Conservation (phyloP, 768 basidiomycete species). For the Leccinellum luteum region DNA sequence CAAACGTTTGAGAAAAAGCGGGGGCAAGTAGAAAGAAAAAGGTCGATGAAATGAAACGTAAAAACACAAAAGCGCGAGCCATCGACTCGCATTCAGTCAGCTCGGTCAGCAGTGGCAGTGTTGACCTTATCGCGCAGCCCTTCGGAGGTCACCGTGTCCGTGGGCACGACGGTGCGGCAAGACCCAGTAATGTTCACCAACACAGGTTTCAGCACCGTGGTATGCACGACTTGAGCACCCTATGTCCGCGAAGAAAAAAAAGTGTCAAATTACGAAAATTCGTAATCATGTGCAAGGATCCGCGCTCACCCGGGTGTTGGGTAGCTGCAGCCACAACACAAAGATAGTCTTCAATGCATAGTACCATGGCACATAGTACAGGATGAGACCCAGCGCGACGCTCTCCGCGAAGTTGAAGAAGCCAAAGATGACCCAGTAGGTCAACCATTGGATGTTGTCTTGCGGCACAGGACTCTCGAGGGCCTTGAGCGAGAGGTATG, state of each 20-base stretch:
- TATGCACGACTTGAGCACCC: conserved; percentile 87
- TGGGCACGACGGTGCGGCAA: conserved; percentile 41
- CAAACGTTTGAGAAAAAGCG: background rate
- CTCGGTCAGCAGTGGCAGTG: conserved; percentile 36
- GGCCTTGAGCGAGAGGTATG: conserved; percentile 93
- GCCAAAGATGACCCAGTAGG: conserved; percentile 96
- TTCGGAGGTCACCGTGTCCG: conserved; percentile 52
- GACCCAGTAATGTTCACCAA: conserved; percentile 59
- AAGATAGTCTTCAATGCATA: conserved; percentile 90
- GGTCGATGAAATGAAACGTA: background rate
- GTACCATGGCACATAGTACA: conserved; percentile 95
- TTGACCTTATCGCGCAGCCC: conserved; percentile 45
- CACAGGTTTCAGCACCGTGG: conserved; percentile 73
- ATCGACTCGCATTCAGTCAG: background rate
- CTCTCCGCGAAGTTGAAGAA: conserved; percentile 92
- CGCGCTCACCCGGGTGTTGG: conserved; percentile 71
- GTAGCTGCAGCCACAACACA: conserved; percentile 90
- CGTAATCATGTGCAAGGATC: background rate
- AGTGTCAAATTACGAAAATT: background rate
- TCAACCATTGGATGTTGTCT: conserved; percentile 94
- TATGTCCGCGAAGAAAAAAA: conserved; percentile 30
- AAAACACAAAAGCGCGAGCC: background rate
- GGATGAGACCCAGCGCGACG: conserved; percentile 75
- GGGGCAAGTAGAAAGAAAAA: background rate
- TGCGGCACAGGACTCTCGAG: conserved; percentile 80